phyloP scores from a whole-genome alignment of 768 basidiomycete species.

The Hortiboletus flavorubellus region DNA sequence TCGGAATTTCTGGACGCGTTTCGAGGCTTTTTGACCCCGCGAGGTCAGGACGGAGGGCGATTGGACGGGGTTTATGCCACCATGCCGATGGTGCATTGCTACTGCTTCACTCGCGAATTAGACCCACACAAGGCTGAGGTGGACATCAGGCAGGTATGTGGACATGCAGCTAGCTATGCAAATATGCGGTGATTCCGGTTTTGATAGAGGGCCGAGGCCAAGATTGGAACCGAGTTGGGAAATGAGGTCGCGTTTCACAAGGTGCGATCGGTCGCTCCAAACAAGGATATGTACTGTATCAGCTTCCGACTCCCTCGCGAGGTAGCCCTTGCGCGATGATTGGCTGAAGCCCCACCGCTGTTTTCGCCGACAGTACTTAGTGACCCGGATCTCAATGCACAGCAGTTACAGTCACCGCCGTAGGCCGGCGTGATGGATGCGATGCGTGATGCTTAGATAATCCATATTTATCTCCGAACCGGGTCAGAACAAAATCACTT shows the following conservation, averaged over 20 bases:
- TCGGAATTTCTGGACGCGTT: conserved; percentile 89
- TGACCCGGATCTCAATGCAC: not conserved
- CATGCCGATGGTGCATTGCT: conserved; percentile 92
- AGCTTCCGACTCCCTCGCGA: conserved; percentile 69
- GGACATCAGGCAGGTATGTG: conserved; percentile 79
- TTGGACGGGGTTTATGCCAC: conserved; percentile 43
- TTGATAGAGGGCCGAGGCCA: conserved; percentile 66
- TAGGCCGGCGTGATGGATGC: conserved; percentile 19
- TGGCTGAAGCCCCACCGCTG: not conserved
- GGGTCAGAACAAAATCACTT: conserved; percentile 4
- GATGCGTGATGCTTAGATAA: conserved; percentile 35
- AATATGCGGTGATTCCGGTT: conserved; percentile 11
- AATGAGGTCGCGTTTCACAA: conserved; percentile 57
- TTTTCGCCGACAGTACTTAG: not conserved
- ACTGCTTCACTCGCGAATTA: conserved; percentile 91
- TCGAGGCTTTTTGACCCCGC: conserved; percentile 58
- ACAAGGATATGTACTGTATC: conserved; percentile 97
- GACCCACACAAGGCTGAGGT: conserved; percentile 61
- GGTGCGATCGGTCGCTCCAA: conserved; percentile 92
- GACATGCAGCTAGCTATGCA: conserved; percentile 1
- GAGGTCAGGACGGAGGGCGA: conserved; percentile 35
- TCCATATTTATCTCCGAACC: conserved; percentile 33
- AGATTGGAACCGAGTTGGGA: conserved; percentile 53
- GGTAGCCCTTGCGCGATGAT: conserved; percentile 35
- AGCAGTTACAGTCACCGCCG: not conserved